These are phyloP conservation scores for Coleophoma crateriformis DNA, from an alignment of 2,329 filamentous ascomycete species.

Conservation along the genomic window DNA sequence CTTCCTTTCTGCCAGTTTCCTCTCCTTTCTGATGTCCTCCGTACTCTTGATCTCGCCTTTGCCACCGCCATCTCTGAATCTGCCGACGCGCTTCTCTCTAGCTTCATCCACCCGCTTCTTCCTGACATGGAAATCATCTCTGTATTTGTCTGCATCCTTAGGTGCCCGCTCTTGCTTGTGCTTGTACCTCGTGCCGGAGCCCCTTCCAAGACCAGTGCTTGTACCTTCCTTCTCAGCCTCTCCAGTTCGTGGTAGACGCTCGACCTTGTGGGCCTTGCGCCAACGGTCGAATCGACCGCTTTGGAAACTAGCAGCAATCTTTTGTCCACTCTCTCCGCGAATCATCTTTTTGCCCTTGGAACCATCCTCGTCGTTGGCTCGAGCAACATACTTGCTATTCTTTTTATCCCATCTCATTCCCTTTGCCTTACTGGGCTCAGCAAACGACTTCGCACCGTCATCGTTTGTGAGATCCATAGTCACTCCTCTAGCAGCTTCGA, in stretches of 20 bases:
- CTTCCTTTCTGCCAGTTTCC: conserved; percentile 70
- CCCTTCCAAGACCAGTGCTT: conserved; percentile 27
- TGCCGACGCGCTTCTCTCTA: conserved; percentile 74
- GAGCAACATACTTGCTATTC: conserved; percentile 87
- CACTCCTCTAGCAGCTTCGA: conserved; percentile 77
- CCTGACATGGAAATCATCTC: conserved; percentile 83
- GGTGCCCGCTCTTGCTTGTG: conserved; percentile 86
- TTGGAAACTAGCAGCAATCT: conserved; percentile 91
- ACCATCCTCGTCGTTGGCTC: conserved; percentile 92
- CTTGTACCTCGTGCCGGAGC: conserved; percentile 60
- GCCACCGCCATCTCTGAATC: conserved; percentile 66
- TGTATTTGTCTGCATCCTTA: conserved; percentile 86
- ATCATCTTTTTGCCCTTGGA: conserved; percentile 70
- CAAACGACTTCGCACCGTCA: conserved; percentile 75
- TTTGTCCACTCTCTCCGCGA: conserved; percentile 85
- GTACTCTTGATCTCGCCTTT: conserved; percentile 75
- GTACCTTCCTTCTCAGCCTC: conserved; percentile 59
- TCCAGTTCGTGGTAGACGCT: conserved; percentile 73
- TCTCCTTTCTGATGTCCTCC: conserved; percentile 79
- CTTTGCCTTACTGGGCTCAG: conserved; percentile 64
- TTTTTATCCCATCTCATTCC: conserved; percentile 96
- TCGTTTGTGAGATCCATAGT: conserved; percentile 94
- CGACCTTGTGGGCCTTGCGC: conserved; percentile 80
- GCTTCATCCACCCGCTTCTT: conserved; percentile 88
- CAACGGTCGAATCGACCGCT: conserved; percentile 90